These are phyloP conservation scores for Sodiomyces alkalinus DNA, from an alignment of 2,329 filamentous ascomycete genomes.

Conservation along the genomic window DNA sequence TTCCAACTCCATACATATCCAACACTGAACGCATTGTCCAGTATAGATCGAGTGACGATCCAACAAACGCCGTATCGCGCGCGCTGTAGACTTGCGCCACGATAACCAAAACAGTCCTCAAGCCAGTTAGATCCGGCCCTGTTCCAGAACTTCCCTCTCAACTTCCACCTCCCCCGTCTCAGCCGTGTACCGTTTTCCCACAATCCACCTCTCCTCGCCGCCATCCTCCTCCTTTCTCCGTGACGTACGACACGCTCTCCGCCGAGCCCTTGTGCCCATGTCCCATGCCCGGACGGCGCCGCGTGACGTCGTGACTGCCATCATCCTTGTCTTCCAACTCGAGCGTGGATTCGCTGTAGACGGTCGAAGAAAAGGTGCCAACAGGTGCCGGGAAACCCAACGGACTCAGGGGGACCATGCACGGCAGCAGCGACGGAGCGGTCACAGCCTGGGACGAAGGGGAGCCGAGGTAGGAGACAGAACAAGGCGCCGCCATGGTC, in stretches of 20 bases:
- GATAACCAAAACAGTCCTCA: too few relatives aligned
- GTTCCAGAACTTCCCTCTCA: slow-evolving; percentile 47
- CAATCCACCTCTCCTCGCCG: slow-evolving; percentile 48
- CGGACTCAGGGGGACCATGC: slow-evolving; percentile 4
- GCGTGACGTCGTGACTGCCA: slow-evolving; percentile 6
- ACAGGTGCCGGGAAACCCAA: slow-evolving; percentile 9
- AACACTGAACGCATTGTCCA: too few relatives aligned
- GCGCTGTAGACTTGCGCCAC: too few relatives aligned
- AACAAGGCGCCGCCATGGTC: slow-evolving; percentile 24
- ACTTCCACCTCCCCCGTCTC: slow-evolving; percentile 51
- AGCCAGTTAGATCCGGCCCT: slow-evolving; percentile 33
- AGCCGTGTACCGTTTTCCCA: slow-evolving; percentile 51
- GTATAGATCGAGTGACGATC: too few relatives aligned
- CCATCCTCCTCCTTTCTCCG: slow-evolving; percentile 48
- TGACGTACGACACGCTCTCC: slow-evolving; percentile 55
- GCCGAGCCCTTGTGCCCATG: slow-evolving; percentile 40
- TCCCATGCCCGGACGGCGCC: slow-evolving; percentile 19
- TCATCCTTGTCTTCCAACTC: slow-evolving; percentile 20
- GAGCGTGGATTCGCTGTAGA: slow-evolving; percentile 21
- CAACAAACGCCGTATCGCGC: too few relatives aligned
- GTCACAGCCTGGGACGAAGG: slow-evolving; percentile 14
- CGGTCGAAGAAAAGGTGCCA: slow-evolving; percentile 9
- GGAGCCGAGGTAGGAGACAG: too few relatives aligned
- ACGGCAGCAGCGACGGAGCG: slow-evolving; percentile 10
- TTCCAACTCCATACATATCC: too few relatives aligned